Evolutionary conservation across 129 eudicot genomes (phyloP), one percentile per base, ranked within the genome.

Genomic region (Rutidosis leptorrhynchoides): DNA sequence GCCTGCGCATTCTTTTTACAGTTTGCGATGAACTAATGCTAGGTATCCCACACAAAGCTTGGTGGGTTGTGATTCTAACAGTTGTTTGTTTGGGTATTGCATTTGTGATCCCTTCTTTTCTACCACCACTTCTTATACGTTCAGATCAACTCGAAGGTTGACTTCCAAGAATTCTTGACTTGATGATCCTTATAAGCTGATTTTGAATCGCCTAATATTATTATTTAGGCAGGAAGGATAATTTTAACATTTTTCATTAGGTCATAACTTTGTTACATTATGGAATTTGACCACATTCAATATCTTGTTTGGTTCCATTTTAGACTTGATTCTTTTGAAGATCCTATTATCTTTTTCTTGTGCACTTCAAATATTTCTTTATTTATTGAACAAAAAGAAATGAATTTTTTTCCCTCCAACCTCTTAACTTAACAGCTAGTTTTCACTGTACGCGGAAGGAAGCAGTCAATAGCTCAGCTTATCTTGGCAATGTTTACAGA

Each of bases 1-100:
- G 23, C 17, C 3, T 55, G 23, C 10, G 8, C 23, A n/a, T 2
- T 23, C 69, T 64, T 32, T 43, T 81, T 73, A 68, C 90, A 91
- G 98, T 93, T 76, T 88, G 96, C 75, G 98, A 93, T 82, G 98
- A 93, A 61, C 78, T 93, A 28, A 7, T 85, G 43, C 30, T 93
- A 23, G 96, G 96, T 28, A 85, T 93, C 62, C 98, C 98, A 19
- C 84, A 76, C 68, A 62, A 86, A 58, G 98, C 95, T 1, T 93
- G 98, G 98, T 84, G 69, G 72, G 90, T 93, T 53, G 98, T 77
- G 24, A 59, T 81, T 17, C 56, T 88, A 58, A 88, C 77, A 11
- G 32, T 88, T 70, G 42, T 82, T 58, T 85, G 96, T 74, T 72
- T 93, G 76, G 87, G 71, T 30, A n/a, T 93, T 27, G 98, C 92